These are phyloP conservation scores for Stachybotrys echinatus DNA, from an alignment of 2,329 filamentous ascomycete species.

Conservation along the genomic window DNA sequence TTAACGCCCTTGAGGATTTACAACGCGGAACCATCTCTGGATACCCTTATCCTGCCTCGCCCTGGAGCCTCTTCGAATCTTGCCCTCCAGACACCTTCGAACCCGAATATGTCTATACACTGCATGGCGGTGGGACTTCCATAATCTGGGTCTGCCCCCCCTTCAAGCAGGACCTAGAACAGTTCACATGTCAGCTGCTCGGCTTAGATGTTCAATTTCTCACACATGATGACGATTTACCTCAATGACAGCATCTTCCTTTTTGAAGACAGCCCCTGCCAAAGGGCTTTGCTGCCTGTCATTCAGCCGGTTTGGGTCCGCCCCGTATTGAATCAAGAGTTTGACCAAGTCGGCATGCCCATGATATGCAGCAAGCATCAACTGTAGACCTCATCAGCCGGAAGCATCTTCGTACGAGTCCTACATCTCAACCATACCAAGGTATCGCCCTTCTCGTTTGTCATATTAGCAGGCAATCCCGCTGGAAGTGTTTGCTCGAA, in stretches of 20 bases:
- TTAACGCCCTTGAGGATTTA: too few species aligned
- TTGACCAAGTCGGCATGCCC: constrained; percentile 57
- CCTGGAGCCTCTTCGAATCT: constrained; percentile 47
- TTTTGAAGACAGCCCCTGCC: constrained; percentile 70
- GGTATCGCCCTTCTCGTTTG: constrained; percentile 70
- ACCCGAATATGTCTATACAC: constrained; percentile 46
- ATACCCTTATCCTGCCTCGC: too few species aligned
- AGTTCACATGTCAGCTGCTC: not conserved
- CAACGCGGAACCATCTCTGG: too few species aligned
- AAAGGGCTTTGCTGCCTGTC: constrained; percentile 64
- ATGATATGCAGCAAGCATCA: constrained; percentile 71
- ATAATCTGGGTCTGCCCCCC: constrained; percentile 49
- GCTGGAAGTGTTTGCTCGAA: constrained; percentile 60
- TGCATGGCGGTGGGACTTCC: constrained; percentile 44
- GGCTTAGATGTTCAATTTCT: not conserved
- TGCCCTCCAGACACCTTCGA: constrained; percentile 42
- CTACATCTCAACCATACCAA: constrained; percentile 36
- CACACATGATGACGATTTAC: constrained; percentile 20
- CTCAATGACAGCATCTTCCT: constrained; percentile 58
- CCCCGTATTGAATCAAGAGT: constrained; percentile 56
- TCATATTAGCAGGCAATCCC: constrained; percentile 64
- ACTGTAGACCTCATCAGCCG: constrained; percentile 24
- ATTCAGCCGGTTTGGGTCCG: constrained; percentile 64
- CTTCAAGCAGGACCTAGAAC: constrained; percentile 39
- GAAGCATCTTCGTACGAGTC: not conserved